Evolutionary conservation across 1,284 basidiomycete species (phyloP).

Genomic region (Bondarzewia mesenterica): DNA sequence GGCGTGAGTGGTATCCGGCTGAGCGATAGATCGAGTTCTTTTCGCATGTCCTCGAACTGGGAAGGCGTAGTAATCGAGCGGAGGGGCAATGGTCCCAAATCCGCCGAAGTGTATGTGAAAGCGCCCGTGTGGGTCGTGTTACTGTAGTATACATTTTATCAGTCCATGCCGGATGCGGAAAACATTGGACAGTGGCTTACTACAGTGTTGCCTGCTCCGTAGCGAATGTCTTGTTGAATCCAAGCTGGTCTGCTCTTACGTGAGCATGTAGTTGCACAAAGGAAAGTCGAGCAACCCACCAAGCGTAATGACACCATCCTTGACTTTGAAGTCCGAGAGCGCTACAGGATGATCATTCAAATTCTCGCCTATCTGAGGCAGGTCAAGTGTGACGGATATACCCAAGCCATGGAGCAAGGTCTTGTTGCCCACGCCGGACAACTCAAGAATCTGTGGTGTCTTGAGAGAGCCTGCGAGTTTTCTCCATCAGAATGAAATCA

Average conservation of each 20-base stretch:
- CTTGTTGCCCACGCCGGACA: conserved; percentile 11
- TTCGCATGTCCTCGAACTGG: neutral
- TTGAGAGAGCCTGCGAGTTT: conserved; percentile 8
- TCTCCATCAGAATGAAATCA: neutral
- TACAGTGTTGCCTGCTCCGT: neutral
- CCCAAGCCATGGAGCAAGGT: conserved; percentile 8
- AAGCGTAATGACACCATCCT: conserved; percentile 9
- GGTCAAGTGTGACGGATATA: conserved; percentile 9
- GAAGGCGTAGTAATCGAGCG: neutral
- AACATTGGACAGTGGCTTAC: neutral
- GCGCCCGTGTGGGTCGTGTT: conserved; percentile 5
- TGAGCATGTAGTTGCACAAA: neutral
- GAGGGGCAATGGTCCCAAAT: conserved; percentile 8
- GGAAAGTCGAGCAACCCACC: conserved; percentile 3
- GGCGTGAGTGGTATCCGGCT: conserved; percentile 5
- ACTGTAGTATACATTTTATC: neutral
- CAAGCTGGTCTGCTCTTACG: neutral
- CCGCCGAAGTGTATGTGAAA: conserved; percentile 8
- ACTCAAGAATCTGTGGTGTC: conserved; percentile 12
- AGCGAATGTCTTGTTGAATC: neutral
- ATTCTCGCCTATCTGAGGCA: conserved; percentile 12
- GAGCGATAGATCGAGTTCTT: conserved; percentile 7
- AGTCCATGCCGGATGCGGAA: neutral
- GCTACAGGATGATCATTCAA: conserved; percentile 12
- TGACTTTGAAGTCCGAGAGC: conserved; percentile 11